A percentile compares a stretch with the other conserved stretches of the same genome.
These are phyloP conservation scores for Prillingera fragicola DNA, from an alignment of 1,284 basidiomycete species.

Conservation along the genomic window DNA sequence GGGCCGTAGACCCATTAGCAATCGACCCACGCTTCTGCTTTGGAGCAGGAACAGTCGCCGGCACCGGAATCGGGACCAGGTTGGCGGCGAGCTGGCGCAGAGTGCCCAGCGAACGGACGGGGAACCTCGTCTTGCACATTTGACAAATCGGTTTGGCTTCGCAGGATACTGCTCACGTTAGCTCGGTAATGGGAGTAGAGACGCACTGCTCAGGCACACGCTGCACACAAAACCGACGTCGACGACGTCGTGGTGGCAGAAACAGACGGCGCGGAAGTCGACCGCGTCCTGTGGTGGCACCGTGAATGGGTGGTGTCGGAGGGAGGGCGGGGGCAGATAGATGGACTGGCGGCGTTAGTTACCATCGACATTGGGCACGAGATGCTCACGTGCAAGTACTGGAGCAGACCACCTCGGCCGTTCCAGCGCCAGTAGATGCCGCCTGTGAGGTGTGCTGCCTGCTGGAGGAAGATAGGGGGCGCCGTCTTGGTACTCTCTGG, in stretches of 20 bases:
- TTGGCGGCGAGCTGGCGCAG: slow-evolving; percentile 53
- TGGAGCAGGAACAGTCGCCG: slow-evolving; percentile 23
- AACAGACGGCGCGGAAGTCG: slow-evolving; percentile 95
- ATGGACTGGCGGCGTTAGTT: slow-evolving; percentile 60
- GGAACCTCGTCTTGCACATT: slow-evolving; percentile 94
- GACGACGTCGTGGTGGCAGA: slow-evolving; percentile 95
- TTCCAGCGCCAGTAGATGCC: slow-evolving; percentile 83
- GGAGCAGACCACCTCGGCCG: slow-evolving; percentile 66
- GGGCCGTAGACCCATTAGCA: not conserved
- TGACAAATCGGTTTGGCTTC: slow-evolving; percentile 86
- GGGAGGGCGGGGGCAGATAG: slow-evolving; percentile 75
- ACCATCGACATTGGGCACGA: not conserved
- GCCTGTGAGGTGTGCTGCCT: slow-evolving; percentile 90
- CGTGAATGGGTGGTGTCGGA: slow-evolving; percentile 66
- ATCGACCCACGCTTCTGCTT: slow-evolving; percentile 3
- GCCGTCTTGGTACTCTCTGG: slow-evolving; percentile 63
- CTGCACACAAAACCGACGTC: slow-evolving; percentile 98
- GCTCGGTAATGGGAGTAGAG: not conserved
- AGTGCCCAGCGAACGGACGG: slow-evolving; percentile 76
- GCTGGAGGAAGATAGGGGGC: slow-evolving; percentile 79
- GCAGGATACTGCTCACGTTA: slow-evolving; percentile 66
- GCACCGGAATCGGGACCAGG: slow-evolving; percentile 36
- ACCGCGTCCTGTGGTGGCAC: slow-evolving; percentile 90
- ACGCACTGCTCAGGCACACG: slow-evolving; percentile 84
- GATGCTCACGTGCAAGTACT: slow-evolving; percentile 72